phyloP scores from a whole-genome alignment of 495 filamentous ascomycete species.

The Aspergillus asperescens region DNA sequence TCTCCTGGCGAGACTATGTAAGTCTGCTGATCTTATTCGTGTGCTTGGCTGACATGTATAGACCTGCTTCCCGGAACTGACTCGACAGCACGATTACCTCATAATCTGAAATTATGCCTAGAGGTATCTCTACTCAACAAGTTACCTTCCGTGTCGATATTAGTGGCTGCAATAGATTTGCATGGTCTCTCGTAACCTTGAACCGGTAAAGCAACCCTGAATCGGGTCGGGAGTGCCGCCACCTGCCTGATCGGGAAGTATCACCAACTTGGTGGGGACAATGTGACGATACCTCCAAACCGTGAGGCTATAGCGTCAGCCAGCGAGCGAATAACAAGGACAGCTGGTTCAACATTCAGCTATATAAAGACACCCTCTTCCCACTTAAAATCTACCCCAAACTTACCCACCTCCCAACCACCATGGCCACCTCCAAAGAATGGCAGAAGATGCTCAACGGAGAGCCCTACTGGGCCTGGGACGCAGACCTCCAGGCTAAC shows the following conservation, averaged over 20 bases:
- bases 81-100: conserved; percentile 22
- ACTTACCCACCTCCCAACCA: background rate
- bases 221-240: background rate
- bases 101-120: conserved; percentile 12
- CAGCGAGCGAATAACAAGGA: background rate
- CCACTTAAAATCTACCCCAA: too few species aligned
- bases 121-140: too few species aligned
- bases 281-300: background rate
- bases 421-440: conserved; percentile 32
- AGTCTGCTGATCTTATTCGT: conserved; percentile 15
- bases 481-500: conserved; percentile 48
- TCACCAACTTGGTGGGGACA: conserved; percentile 3
- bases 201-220: too few species aligned
- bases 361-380: background rate
- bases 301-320: too few species aligned
- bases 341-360: background rate
- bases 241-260: conserved; percentile 14
- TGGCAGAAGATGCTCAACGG: conserved; percentile 36
- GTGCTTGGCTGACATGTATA: conserved; percentile 6
- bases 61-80: conserved; percentile 18
- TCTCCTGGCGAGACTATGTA: conserved; percentile 36
- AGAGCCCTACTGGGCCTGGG: conserved; percentile 46
- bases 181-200: too few species aligned
- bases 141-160: too few species aligned
- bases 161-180: too few species aligned